Base-by-base conservation (phyloP, 306 rosid genomes). In the Lablab purpureus region DNA sequence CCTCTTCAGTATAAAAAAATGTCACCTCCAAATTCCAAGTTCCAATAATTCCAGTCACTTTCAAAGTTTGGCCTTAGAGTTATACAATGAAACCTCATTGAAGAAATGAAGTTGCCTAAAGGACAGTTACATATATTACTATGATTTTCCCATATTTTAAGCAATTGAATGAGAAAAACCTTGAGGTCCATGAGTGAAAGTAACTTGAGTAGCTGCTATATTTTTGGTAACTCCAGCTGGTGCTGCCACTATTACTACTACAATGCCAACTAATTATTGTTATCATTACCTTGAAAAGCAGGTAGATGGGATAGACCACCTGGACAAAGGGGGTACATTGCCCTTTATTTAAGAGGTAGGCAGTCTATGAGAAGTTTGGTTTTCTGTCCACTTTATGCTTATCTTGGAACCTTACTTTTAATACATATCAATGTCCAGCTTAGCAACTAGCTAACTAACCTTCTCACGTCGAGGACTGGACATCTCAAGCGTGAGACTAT, bases 251-350 rank as follows among this genome's bases (percentile, higher is more conserved):
- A 63, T 63, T 63, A 63, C 30, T 52, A 36, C 65, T 22, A 55
- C 23, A 54, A 36, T 73, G 63, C 68, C 54, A 74, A 40, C 56
- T 41, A 74, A 74, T 56, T 54, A 55, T 73, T 73, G 52, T 54
- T 40, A 37, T 58, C 37, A 58, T 74, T 74, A 40, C 54, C 67
- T 7, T 74, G 43, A 22, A 74, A 74, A 41, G 41, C n/a, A 74
- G 78, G 68, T 56, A 56, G 78, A 73, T 73, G 67, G 67, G 52
- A 34, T 52, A 73, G 77, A 73, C 40, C 25, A 37, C 67, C 37
- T 37, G 67, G 66, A 34, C 66, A 40, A 73, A 54, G 67, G 62
- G 59, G 5, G 49, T 72, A 19, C 51, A 22, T 21, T 37, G 23
- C 40, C 23, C 25, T 54, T 34, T 37, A 21, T 73, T 6, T 36